Percentiles rank a stretch among this genome's conserved stretches.
phyloP scores from a whole-genome alignment of 345 rosid genomes.

The Pelargonium nanum region DNA sequence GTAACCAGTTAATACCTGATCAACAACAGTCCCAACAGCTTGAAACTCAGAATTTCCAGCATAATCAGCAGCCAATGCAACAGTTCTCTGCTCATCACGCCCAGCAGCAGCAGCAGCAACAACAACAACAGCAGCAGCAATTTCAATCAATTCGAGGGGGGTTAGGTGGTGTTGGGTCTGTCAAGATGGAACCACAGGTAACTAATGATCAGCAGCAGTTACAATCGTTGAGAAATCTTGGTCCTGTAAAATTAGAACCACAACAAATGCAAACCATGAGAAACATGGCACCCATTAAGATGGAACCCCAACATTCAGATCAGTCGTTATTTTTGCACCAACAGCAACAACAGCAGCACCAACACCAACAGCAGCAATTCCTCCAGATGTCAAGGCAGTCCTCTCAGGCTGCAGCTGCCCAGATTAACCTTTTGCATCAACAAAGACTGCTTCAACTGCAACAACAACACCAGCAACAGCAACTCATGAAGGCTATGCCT shows the following conservation, averaged over 20 bases:
- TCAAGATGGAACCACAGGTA: conserved; percentile 79
- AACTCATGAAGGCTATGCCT: conserved; percentile 74
- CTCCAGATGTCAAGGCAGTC: conserved; percentile 81
- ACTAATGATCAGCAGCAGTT: conserved; percentile 52
- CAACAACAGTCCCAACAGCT: conserved; percentile 59
- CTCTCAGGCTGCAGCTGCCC: conserved; percentile 60
- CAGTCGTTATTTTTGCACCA: conserved; percentile 70
- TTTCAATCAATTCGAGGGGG: conserved; percentile 55
- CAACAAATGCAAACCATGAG: conserved; percentile 60
- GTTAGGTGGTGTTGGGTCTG: conserved; percentile 55
- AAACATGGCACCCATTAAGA: conserved; percentile 53
- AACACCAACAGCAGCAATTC: conserved; percentile 60
- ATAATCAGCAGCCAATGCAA: conserved; percentile 59
- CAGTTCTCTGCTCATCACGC: conserved; percentile 41
- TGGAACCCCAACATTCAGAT: conserved; percentile 76
- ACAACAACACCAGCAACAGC: conserved; percentile 66
- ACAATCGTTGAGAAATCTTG: conserved; percentile 50
- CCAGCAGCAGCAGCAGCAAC: conserved; percentile 42
- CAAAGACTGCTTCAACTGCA: conserved; percentile 72
- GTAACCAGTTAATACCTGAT: conserved; percentile 57
- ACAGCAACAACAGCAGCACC: conserved; percentile 57
- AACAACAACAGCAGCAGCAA: conserved; percentile 56
- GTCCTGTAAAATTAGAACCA: conserved; percentile 64
- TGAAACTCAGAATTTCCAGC: conserved; percentile 66
- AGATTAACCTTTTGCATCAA: conserved; percentile 59